A percentile compares a stretch with the other conserved stretches of the same genome.
These are phyloP conservation scores for Dipteronia sinensis DNA, from an alignment of 345 rosid genomes.

Conservation along the genomic window DNA sequence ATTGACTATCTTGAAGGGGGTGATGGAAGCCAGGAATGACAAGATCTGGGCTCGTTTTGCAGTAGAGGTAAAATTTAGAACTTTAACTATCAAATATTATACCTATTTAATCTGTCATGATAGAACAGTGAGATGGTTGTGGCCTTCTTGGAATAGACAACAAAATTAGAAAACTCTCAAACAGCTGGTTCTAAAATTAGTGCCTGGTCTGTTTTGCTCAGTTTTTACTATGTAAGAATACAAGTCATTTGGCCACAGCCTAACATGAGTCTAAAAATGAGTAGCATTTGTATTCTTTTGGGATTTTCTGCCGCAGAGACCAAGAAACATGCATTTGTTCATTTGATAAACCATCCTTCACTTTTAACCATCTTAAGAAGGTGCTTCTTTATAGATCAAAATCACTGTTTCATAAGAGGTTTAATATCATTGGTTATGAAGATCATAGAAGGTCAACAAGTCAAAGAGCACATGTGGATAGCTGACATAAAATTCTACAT, in stretches of 20 bases:
- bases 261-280: neutral
- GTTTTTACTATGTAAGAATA: neutral
- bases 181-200: neutral
- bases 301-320: neutral
- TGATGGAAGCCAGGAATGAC: constrained; percentile 77
- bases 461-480: no score
- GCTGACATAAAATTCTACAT: no score
- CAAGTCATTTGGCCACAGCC: neutral
- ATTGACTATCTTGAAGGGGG: constrained; percentile 90
- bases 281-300: neutral
- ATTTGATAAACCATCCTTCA: neutral
- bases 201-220: neutral
- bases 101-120: neutral
- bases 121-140: neutral
- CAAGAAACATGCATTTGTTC: neutral
- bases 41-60: constrained; percentile 92
- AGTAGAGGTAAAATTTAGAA: constrained; percentile 65
- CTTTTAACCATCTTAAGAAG: neutral
- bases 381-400: no score
- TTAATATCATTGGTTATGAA: no score
- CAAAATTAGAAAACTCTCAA: neutral
- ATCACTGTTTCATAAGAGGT: no score
- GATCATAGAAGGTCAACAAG: no score
- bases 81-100: neutral
- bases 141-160: neutral